Conservation (phyloP, 179 eudicot species). For the Beta macrorhiza region DNA sequence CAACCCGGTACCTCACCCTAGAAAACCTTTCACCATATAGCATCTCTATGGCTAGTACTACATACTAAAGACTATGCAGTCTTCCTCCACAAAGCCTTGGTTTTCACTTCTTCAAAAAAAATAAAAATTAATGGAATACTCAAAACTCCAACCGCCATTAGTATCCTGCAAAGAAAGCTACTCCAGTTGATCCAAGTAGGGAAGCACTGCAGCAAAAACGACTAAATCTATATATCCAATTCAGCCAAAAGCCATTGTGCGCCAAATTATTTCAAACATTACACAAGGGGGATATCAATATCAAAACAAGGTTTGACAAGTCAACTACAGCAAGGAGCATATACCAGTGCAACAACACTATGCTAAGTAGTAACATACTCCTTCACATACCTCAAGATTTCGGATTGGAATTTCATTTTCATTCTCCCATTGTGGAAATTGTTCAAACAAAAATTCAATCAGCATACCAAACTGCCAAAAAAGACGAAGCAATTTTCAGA, state of each 20-base stretch:
- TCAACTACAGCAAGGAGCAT: neutral
- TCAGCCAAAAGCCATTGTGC: neutral
- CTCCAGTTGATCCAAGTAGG: neutral
- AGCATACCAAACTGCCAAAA: conserved; percentile 91
- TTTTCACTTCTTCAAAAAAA: neutral
- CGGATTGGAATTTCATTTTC: conserved; percentile 66
- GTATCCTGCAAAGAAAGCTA: neutral
- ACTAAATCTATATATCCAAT: neutral
- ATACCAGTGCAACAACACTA: neutral
- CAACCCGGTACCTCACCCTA: neutral
- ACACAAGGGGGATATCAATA: neutral
- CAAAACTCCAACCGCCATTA: neutral
- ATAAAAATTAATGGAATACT: neutral
- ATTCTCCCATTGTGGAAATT: conserved; percentile 68
- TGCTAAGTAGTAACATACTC: neutral
- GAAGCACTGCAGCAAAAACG: neutral
- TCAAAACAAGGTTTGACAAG: neutral
- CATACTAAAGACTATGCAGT: neutral
- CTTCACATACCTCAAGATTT: conserved; percentile 70
- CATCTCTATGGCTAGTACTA: neutral
- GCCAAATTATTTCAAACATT: neutral
- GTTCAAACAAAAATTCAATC: conserved; percentile 78
- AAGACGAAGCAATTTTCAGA: conserved; percentile 11
- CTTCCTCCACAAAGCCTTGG: no score
- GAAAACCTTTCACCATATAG: neutral